These are phyloP conservation scores for Purpureocillium takamizusanense DNA, from an alignment of 2,329 filamentous ascomycete species.

Conservation along the genomic window DNA sequence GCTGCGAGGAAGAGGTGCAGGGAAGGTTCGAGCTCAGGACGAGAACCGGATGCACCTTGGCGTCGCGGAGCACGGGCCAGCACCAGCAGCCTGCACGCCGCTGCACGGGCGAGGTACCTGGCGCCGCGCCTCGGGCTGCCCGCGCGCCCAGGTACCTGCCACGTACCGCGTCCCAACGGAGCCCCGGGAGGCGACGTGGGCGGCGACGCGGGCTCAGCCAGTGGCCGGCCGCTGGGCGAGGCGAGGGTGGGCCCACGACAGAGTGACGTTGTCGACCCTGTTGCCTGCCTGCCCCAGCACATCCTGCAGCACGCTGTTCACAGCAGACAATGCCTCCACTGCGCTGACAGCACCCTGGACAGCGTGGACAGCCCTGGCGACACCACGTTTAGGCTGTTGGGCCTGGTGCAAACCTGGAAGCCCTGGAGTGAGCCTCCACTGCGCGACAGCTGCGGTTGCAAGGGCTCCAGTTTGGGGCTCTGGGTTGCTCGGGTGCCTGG, in stretches of 20 bases:
- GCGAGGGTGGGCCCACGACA: background rate
- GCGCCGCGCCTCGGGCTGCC: background rate
- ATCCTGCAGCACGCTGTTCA: no score
- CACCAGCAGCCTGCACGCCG: conserved; percentile 4
- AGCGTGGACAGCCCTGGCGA: no score
- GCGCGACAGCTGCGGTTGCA: no score
- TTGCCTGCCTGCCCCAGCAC: no score
- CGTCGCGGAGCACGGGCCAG: conserved; percentile 9
- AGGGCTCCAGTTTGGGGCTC: no score
- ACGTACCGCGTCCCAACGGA: conserved; percentile 2
- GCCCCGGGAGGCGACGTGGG: background rate
- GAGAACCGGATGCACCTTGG: conserved; percentile 12
- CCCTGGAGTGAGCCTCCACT: no score
- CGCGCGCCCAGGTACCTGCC: conserved; percentile 12
- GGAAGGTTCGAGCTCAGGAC: conserved; percentile 22
- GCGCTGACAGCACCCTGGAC: no score
- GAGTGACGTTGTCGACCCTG: conserved; percentile 13
- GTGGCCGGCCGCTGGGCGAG: background rate
- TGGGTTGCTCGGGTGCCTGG: no score
- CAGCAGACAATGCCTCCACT: no score
- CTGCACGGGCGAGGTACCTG: conserved; percentile 10
- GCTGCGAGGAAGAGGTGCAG: conserved; percentile 8
- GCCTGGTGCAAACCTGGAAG: no score
- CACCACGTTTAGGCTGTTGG: no score
- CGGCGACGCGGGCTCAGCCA: background rate